A percentile compares a stretch with the other conserved stretches of the same genome.
These are phyloP conservation scores for Cryptococcus wingfieldii DNA, from an alignment of 1,284 basidiomycete species.

Conservation along the genomic window DNA sequence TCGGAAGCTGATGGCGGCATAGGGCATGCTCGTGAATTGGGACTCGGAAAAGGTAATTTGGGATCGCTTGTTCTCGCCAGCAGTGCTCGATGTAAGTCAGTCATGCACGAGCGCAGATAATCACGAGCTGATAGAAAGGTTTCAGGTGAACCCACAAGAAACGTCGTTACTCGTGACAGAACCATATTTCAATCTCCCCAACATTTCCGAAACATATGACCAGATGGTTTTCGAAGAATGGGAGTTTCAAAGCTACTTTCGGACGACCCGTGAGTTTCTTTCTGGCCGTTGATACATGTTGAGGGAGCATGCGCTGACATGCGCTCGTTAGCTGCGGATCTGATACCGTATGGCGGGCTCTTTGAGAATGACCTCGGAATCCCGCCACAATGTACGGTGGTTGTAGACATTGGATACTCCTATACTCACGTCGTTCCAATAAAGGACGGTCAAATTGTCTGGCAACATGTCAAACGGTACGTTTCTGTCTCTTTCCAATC, in stretches of 20 bases:
- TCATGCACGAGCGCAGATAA: background rate
- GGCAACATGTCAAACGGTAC: slow-evolving; percentile 75
- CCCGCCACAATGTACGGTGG: slow-evolving; percentile 69
- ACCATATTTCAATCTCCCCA: slow-evolving; percentile 87
- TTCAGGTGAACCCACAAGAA: slow-evolving; percentile 65
- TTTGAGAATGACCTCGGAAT: slow-evolving; percentile 54
- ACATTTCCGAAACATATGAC: slow-evolving; percentile 84
- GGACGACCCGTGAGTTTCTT: slow-evolving; percentile 66
- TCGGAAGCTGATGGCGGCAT: slow-evolving; percentile 16
- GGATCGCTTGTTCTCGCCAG: slow-evolving; percentile 74
- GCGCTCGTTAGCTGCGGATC: slow-evolving; percentile 61
- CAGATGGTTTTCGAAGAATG: slow-evolving; percentile 95
- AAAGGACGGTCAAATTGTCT: slow-evolving; percentile 66
- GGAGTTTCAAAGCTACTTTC: slow-evolving; percentile 77
- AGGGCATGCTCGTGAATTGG: slow-evolving; percentile 90
- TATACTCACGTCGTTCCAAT: slow-evolving; percentile 89
- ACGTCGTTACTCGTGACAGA: slow-evolving; percentile 81
- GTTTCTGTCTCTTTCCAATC: slow-evolving; percentile 3
- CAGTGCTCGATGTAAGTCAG: slow-evolving; percentile 61
- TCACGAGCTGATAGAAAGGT: background rate
- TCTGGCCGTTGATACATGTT: background rate
- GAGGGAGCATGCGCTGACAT: background rate
- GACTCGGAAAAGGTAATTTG: slow-evolving; percentile 85
- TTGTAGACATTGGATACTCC: slow-evolving; percentile 88
- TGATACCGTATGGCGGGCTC: slow-evolving; percentile 66